Percentiles rank a stretch among this genome's conserved stretches.
These are phyloP conservation scores for Neurospora sp. DNA, from an alignment of 495 filamentous ascomycete genomes.

Conservation along the genomic window DNA sequence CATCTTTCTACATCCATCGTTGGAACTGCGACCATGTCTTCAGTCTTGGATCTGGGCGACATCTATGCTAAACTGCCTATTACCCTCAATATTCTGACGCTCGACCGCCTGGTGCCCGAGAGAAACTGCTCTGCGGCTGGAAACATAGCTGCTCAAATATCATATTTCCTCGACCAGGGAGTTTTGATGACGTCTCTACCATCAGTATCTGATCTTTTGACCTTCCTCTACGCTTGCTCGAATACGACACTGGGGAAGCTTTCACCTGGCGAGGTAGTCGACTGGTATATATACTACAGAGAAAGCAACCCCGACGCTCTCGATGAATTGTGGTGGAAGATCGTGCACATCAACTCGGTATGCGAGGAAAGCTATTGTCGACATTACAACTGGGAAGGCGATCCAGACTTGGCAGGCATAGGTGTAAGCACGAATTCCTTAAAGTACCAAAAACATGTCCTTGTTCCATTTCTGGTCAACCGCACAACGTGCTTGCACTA, in stretches of 20 bases:
- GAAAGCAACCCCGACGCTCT: too few species aligned
- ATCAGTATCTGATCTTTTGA: too few species aligned
- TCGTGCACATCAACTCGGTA: background rate
- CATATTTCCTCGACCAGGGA: background rate
- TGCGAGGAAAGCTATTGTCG: background rate
- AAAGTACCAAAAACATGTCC: too few species aligned
- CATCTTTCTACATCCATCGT: background rate
- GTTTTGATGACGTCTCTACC: background rate
- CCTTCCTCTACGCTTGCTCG: too few species aligned
- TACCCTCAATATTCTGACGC: rapidly evolving
- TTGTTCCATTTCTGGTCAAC: too few species aligned
- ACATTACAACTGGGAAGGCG: too few species aligned
- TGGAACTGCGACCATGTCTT: background rate
- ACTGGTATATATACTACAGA: background rate
- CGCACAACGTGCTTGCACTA: too few species aligned
- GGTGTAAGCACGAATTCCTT: too few species aligned
- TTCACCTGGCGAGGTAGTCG: too few species aligned
- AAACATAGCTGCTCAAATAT: background rate
- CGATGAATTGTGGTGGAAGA: background rate
- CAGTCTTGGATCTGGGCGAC: background rate
- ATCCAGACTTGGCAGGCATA: too few species aligned
- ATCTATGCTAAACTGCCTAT: background rate
- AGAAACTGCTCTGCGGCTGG: background rate
- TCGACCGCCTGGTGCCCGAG: background rate
- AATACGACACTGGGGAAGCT: too few species aligned